Evolutionary conservation across 192 early-diverging fungal species (phyloP).

Genomic region (Chytriomyces confervae): DNA sequence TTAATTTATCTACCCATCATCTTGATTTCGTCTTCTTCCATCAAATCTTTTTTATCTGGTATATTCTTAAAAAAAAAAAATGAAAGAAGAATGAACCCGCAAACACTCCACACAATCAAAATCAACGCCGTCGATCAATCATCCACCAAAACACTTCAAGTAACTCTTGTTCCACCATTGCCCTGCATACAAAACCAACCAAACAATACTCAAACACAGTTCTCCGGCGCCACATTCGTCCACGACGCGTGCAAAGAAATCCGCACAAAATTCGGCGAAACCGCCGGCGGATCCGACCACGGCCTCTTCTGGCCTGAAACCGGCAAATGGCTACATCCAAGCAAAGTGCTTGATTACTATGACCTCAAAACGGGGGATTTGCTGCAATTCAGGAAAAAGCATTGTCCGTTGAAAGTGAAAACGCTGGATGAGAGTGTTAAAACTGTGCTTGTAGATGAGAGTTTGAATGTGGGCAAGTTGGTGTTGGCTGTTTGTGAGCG

Average conservation of each 20-base stretch:
- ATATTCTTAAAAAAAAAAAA: too few species aligned
- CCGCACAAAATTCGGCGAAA: conserved; percentile 58
- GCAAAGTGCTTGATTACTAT: conserved; percentile 64
- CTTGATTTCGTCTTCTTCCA: too few species aligned
- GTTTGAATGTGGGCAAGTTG: conserved; percentile 43
- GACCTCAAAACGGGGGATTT: conserved; percentile 61
- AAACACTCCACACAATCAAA: conserved; percentile 38
- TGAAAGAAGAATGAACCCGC: too few species aligned
- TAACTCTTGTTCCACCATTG: conserved; percentile 19
- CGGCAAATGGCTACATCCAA: conserved; percentile 58
- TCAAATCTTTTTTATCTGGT: too few species aligned
- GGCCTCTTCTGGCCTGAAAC: conserved; percentile 58
- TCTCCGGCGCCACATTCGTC: conserved; percentile 53
- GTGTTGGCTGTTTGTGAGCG: conserved; percentile 59
- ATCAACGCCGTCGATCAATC: conserved; percentile 45
- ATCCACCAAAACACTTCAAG: conserved; percentile 53
- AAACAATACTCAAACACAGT: conserved; percentile 31
- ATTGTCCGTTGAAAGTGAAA: conserved; percentile 57
- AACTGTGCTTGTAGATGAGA: conserved; percentile 62
- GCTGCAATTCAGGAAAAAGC: conserved; percentile 66
- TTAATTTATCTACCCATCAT: too few species aligned
- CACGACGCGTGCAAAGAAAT: conserved; percentile 64
- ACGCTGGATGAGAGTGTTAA: conserved; percentile 61
- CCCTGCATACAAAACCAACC: not conserved
- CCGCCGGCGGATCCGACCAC: conserved; percentile 58